Evolutionary conservation across 2,329 filamentous ascomycete genomes (phyloP), one percentile per base, ranked within the genome.

Genomic region (Scopulariopsis brevicaulis): DNA sequence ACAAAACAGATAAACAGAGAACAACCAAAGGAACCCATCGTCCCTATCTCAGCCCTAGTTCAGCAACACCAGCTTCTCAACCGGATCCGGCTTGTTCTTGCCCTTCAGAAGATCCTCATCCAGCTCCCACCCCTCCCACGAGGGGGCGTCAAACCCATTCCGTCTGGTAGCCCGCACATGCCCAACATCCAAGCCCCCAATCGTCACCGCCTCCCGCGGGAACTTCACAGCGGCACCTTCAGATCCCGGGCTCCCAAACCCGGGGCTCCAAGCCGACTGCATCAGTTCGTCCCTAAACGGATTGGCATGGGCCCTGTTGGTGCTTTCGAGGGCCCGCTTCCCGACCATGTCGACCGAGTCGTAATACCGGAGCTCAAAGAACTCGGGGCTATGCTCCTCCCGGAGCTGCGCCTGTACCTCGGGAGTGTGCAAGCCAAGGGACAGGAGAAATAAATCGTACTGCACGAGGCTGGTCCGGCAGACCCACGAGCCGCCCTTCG

Each of bases 261-360:
- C 77, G 81, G 60, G 71, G 73, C 64, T 80, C 76, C 59, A 79
- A 69, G 62, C 78, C 73, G 53, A 74, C 52, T 58, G 53, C 57
- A 54, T 55, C 24, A 58, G 68, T 7, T 66, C 67, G 28, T 75
- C 67, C 32, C 72, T 70, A 60, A 84, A 82, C n/a, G 85, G 67
- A 28, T 80, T 75, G 0, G 81, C 80, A 63, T 77, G 79, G 8
- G 73, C 72, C 46, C 69, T 65, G 58, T 76, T 73, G 79, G 85
- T 77, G 32, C 74, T 75, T 59, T 74, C 75, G 62, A 87, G 66
- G 8, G 81, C 82, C 1, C 79, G 77, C 53, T 78, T 80, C 0
- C 82, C 83, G 43, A 86, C 83, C 53, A 84, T 81, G 59, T 87
- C 84, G 1, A 87, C 83, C 61, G 81, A 85, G 64, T 86, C 79